Base-by-base conservation (phyloP, 108 stramenopile genomes). In the Fragilariopsis cylindrus region DNA sequence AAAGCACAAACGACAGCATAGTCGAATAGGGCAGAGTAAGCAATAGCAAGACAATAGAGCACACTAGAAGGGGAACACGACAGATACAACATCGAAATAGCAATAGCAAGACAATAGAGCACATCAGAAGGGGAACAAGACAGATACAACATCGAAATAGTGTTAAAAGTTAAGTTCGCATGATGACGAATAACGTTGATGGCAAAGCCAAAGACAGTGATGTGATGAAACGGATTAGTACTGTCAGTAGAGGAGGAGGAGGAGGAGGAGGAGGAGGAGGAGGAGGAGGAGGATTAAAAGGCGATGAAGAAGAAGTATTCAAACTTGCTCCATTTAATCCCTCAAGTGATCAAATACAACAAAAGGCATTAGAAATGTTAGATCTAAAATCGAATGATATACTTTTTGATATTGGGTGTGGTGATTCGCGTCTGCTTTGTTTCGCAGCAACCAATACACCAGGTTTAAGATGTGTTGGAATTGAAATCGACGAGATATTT, bases 351-450 rank as follows among this genome's bases (percentile, higher is more conserved):
- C 79, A 92, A 18, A 87, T 88, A 45, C 85, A 84, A 74, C 49
- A 82, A 53, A 72, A 72, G 46, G 82, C 88, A 3, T 53, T 85
- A 15, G 60, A 80, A 48, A 48, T 91, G 13, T 69, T 96, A n/a
- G 11, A 72, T n/a, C 57, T 75, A 16, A 13, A 53, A 21, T 30
- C 13, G 45, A 54, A 72, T 47, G 93, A 94, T 67, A 81, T 93
- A 3, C 77, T 96, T 39, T 93, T 92, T 67, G 96, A 96, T 73
- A 54, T 96, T 65, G 96, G 96, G 15, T 93, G 93, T 69, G 93
- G 96, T 18, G 96, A 96, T 79, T 93, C 88, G 3, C 74, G 93
- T 3, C 69, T 96, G 47, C 57, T 96, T 48, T 40, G 90, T 11
- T 49, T 52, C n/a, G 92, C 92, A 2, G 81, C 86, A 13, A 53